Conservation (phyloP, 495 filamentous ascomycete species). For the Annulohypoxylon bovei region DNA sequence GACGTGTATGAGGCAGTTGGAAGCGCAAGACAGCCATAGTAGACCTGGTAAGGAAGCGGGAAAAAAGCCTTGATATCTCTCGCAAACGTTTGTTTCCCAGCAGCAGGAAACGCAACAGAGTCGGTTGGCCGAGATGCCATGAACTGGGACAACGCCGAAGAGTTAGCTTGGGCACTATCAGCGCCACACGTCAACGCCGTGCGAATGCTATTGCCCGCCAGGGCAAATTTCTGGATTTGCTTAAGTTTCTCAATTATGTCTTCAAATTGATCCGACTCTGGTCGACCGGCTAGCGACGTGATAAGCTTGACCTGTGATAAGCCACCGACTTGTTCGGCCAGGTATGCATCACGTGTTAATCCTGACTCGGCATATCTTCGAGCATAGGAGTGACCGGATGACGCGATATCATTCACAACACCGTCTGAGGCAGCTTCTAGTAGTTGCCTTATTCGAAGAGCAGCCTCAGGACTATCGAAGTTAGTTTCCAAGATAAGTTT, state of each 20-base stretch:
- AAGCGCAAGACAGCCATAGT: conserved; percentile 83
- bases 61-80: conserved; percentile 81
- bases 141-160: conserved; percentile 76
- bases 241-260: conserved; percentile 88
- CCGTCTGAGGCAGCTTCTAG: conserved; percentile 86
- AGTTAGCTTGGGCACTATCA: conserved; percentile 74
- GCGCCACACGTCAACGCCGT: conserved; percentile 86
- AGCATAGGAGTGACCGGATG: conserved; percentile 86
- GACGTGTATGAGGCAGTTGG: conserved; percentile 89
- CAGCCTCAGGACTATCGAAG: conserved; percentile 82
- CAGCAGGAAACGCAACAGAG: conserved; percentile 49
- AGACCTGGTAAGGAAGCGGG: conserved; percentile 95
- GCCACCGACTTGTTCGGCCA: conserved; percentile 84
- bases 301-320: conserved; percentile 90
- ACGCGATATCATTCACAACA: conserved; percentile 89
- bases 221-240: conserved; percentile 80
- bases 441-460: conserved; percentile 83
- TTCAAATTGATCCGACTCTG: conserved; percentile 68
- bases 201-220: conserved; percentile 70
- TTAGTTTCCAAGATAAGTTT: conserved; percentile 86
- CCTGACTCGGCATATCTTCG: conserved; percentile 82
- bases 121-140: conserved; percentile 65
- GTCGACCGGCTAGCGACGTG: conserved; percentile 64
- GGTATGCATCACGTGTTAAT: conserved; percentile 72
- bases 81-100: conserved; percentile 45